Evolutionary conservation across 1,284 basidiomycete genomes (phyloP), one percentile per base, ranked within the genome.

Genomic region (Tilletia horrida): DNA sequence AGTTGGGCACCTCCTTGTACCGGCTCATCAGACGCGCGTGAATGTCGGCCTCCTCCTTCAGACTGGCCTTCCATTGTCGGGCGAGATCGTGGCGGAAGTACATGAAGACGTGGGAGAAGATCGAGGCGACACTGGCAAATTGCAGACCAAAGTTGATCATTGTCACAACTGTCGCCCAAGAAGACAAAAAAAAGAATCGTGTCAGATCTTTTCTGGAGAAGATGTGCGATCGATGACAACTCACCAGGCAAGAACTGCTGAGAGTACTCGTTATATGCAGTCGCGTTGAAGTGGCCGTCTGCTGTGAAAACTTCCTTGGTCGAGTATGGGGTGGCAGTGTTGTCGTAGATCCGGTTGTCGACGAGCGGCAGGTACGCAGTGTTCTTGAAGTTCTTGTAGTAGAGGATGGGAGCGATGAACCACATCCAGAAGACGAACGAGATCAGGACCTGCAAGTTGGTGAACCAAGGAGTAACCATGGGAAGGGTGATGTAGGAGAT

Each of bases 171-270:
- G 48, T 91, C 80, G 14, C 9, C 8, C n/a, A 35, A n/a, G n/a
- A n/a, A n/a, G n/a, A n/a, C n/a, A n/a, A n/a, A n/a, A n/a, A n/a
- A n/a, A n/a, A n/a, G n/a, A n/a, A n/a, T n/a, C n/a, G n/a, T n/a
- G n/a, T n/a, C n/a, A n/a, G n/a, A n/a, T n/a, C n/a, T n/a, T n/a
- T n/a, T n/a, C n/a, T n/a, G n/a, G n/a, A n/a, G n/a, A n/a, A n/a
- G n/a, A n/a, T n/a, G n/a, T n/a, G n/a, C n/a, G n/a, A n/a, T n/a
- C n/a, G n/a, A n/a, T n/a, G n/a, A 85, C 82, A 91, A 95, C 0
- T 91, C 89, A 0, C 91, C 89, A 0, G 94, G 90, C 16, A 99
- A 86, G 84, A 90, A 97, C 42, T 97, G 85, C 0, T 91, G 93
- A 16, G 92, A 96, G 83, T 99, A 98, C 7, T 84, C 83, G 43